A percentile compares a stretch with the other conserved stretches of the same genome.
These are phyloP conservation scores for Pulveroboletus sp. DNA, from an alignment of 768 basidiomycete genomes.

Conservation along the genomic window DNA sequence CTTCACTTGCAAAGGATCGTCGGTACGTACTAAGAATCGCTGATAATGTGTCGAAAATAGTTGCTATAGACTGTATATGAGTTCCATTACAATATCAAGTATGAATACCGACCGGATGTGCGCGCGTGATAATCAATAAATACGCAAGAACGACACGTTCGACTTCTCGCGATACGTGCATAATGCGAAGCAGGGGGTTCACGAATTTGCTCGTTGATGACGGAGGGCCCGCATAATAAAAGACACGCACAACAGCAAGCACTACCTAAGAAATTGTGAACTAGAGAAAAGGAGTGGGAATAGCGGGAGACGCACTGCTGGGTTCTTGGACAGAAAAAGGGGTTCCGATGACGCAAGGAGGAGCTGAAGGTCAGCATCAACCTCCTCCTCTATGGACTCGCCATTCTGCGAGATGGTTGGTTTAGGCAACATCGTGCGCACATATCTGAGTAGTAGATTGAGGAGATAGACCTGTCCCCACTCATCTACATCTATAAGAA, in stretches of 20 bases:
- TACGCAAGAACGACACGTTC: conserved; percentile 74
- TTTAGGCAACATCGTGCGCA: conserved; percentile 73
- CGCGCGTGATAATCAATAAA: conserved; percentile 57
- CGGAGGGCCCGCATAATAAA: conserved; percentile 68
- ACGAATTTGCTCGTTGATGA: conserved; percentile 54
- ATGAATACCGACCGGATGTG: conserved; percentile 53
- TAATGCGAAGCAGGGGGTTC: conserved; percentile 68
- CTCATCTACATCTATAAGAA: conserved; percentile 90
- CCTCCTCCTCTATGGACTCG: conserved; percentile 44
- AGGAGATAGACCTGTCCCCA: conserved; percentile 90
- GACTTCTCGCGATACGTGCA: conserved; percentile 64
- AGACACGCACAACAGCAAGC: conserved; percentile 63
- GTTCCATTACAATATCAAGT: not conserved
- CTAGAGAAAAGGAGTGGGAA: not conserved
- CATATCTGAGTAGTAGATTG: conserved; percentile 76
- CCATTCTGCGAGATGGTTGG: conserved; percentile 38
- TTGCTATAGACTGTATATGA: conserved; percentile 16
- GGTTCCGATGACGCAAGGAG: conserved; percentile 69
- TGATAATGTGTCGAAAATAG: conserved; percentile 60
- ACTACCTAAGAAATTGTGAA: conserved; percentile 54
- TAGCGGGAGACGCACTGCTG: conserved; percentile 55
- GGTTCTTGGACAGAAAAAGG: conserved; percentile 80
- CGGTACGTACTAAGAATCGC: conserved; percentile 63
- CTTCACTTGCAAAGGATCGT: conserved; percentile 66
- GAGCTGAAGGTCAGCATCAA: conserved; percentile 76